phyloP scores from a whole-genome alignment of 2,329 filamentous ascomycete genomes.

The Colletotrichum higginsianum region DNA sequence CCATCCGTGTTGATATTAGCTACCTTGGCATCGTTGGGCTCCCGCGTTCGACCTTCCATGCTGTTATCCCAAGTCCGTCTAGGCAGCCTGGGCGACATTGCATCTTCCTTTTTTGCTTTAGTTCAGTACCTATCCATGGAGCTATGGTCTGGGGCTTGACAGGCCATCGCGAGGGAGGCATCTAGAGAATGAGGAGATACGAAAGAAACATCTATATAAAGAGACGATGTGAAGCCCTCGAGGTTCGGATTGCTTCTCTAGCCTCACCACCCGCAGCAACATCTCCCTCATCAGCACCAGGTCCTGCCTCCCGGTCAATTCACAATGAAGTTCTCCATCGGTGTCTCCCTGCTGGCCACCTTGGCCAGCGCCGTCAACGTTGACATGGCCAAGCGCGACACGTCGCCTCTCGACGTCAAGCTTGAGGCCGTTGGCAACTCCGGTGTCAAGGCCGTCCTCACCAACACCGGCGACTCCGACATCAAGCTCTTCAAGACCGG shows the following conservation, averaged over 20 bases:
- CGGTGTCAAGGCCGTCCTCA: conserved; percentile 63
- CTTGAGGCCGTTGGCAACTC: conserved; percentile 62
- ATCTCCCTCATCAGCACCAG: not conserved
- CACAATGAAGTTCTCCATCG: conserved; percentile 38
- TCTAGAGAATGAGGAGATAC: not conserved
- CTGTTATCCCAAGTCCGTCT: conserved; percentile 9
- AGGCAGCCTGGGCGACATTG: conserved; percentile 13
- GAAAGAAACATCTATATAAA: conserved; percentile 21
- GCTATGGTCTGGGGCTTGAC: not conserved
- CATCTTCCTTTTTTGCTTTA: conserved; percentile 34
- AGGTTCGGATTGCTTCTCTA: not conserved
- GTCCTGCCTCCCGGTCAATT: conserved; percentile 14
- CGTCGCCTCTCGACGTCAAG: conserved; percentile 54
- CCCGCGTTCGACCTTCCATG: not conserved
- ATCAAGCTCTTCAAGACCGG: conserved; percentile 66
- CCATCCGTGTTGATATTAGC: conserved; percentile 24
- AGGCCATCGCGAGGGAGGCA: not conserved
- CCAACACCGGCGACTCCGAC: conserved; percentile 61
- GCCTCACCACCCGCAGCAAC: not conserved
- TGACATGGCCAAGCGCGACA: conserved; percentile 37
- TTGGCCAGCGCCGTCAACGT: conserved; percentile 38
- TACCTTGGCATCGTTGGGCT: conserved; percentile 16
- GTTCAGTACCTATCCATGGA: not conserved
- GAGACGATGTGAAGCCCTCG: not conserved
- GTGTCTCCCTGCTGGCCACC: conserved; percentile 30